phyloP scores from a whole-genome alignment of 176 grass and related monocot species.

The Pontederia crassipes region DNA sequence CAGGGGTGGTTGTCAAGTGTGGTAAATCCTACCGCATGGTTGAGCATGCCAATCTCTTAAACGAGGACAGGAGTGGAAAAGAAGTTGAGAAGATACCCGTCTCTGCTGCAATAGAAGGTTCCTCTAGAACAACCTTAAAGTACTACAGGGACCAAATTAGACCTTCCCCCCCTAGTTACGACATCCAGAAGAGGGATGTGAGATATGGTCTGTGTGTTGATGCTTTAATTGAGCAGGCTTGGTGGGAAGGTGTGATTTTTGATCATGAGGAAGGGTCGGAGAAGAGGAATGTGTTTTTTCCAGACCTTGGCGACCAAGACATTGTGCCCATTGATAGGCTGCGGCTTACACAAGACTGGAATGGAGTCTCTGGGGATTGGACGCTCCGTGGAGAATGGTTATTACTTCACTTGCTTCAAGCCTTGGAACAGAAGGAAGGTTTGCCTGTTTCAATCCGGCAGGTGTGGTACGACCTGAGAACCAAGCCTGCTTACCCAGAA shows the following conservation, averaged over 20 bases:
- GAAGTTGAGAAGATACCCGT: conserved; percentile 5
- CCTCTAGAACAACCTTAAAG: neutral
- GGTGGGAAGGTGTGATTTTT: conserved; percentile 57
- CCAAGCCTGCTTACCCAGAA: conserved; percentile 28
- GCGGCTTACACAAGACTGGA: conserved; percentile 47
- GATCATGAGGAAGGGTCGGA: conserved; percentile 35
- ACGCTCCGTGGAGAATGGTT: conserved; percentile 46
- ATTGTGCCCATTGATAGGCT: conserved; percentile 33
- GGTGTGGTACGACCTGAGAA: conserved; percentile 52
- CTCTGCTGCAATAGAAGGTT: conserved; percentile 20
- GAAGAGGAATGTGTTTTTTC: conserved; percentile 48
- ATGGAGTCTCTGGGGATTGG: conserved; percentile 66
- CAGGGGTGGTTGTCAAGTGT: conserved; percentile 5
- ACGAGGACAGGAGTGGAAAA: neutral
- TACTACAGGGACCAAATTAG: conserved; percentile 4
- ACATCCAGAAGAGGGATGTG: conserved; percentile 23
- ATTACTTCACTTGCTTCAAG: conserved; percentile 48
- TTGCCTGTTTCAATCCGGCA: conserved; percentile 43
- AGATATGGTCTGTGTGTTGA: conserved; percentile 54
- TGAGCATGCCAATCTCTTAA: conserved; percentile 12
- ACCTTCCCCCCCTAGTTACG: conserved; percentile 21
- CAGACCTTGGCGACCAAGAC: conserved; percentile 55
- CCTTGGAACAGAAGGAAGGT: conserved; percentile 34
- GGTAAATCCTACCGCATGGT: neutral
- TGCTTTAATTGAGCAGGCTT: conserved; percentile 32